Evolutionary conservation across 1,284 basidiomycete genomes (phyloP).

Genomic region (Ganoderma lucidum): DNA sequence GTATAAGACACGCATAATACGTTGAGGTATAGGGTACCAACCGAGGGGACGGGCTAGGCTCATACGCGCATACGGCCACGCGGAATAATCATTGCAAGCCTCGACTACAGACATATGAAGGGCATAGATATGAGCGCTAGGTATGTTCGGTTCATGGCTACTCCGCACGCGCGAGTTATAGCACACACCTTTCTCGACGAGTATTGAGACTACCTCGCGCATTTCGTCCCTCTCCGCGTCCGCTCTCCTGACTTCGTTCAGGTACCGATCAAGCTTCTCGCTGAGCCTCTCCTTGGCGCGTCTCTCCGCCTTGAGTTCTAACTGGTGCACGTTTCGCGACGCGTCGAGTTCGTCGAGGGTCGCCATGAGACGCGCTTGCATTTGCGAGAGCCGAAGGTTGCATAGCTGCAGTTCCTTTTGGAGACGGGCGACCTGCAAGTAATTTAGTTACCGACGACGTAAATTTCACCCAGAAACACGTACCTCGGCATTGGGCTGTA

Average conservation of each 20-base stretch:
- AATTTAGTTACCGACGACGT: no score
- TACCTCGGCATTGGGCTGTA: slow-evolving; percentile 17
- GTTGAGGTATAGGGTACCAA: slow-evolving; percentile 37
- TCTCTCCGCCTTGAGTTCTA: slow-evolving; percentile 51
- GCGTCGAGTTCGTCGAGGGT: slow-evolving; percentile 62
- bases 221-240: slow-evolving; percentile 62
- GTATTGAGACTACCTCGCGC: slow-evolving; percentile 57
- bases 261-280: slow-evolving; percentile 49
- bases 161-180: neutral
- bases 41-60: slow-evolving; percentile 52
- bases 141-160: neutral
- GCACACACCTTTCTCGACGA: slow-evolving; percentile 65
- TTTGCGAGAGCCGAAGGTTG: slow-evolving; percentile 43
- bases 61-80: slow-evolving; percentile 61
- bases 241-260: slow-evolving; percentile 42
- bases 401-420: slow-evolving; percentile 23
- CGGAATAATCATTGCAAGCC: slow-evolving; percentile 54
- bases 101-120: slow-evolving; percentile 52
- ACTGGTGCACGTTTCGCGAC: slow-evolving; percentile 47
- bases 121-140: slow-evolving; percentile 24
- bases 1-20: neutral
- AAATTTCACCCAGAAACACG: neutral
- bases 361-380: slow-evolving; percentile 57
- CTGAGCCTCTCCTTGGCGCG: slow-evolving; percentile 47
- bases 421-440: slow-evolving; percentile 18